Percentiles rank a stretch among this genome's conserved stretches.
Conservation (phyloP, 306 rosid species). For the Dryas alaskensis region DNA sequence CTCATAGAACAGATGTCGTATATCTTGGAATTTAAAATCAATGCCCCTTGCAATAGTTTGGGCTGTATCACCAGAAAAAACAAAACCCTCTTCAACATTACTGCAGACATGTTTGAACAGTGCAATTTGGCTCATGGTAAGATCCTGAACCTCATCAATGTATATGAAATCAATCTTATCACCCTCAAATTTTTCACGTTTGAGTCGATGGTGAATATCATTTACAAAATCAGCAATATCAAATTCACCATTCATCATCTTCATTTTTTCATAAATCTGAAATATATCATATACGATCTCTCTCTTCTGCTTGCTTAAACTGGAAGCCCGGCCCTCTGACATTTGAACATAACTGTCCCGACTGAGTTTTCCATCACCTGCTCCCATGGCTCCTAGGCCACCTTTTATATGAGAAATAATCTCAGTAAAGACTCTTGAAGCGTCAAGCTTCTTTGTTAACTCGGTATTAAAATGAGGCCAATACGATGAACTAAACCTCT, state of each 20-base stretch:
- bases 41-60: slow-evolving; percentile 76
- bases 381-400: slow-evolving; percentile 33
- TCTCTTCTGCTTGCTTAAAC: slow-evolving; percentile 36
- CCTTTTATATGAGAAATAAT: slow-evolving; percentile 74
- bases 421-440: slow-evolving; percentile 56
- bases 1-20: slow-evolving; percentile 54
- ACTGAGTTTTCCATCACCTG: slow-evolving; percentile 39
- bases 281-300: slow-evolving; percentile 48
- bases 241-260: slow-evolving; percentile 55
- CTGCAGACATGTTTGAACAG: slow-evolving; percentile 59
- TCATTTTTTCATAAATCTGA: slow-evolving; percentile 58
- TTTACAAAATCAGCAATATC: slow-evolving; percentile 67
- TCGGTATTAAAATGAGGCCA: slow-evolving; percentile 67
- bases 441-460: slow-evolving; percentile 50
- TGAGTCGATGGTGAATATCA: slow-evolving; percentile 54
- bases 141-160: slow-evolving; percentile 78
- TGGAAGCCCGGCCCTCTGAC: slow-evolving; percentile 42
- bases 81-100: slow-evolving; percentile 76
- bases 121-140: slow-evolving; percentile 67
- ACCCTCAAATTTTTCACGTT: slow-evolving; percentile 40
- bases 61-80: slow-evolving; percentile 76
- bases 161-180: slow-evolving; percentile 57
- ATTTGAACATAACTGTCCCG: slow-evolving; percentile 42
- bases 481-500: slow-evolving; percentile 48
- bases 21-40: slow-evolving; percentile 72